Evolutionary conservation across 164 flowering plant species (phyloP), one percentile per base, ranked within the genome.

Genomic region (Piper longum): DNA sequence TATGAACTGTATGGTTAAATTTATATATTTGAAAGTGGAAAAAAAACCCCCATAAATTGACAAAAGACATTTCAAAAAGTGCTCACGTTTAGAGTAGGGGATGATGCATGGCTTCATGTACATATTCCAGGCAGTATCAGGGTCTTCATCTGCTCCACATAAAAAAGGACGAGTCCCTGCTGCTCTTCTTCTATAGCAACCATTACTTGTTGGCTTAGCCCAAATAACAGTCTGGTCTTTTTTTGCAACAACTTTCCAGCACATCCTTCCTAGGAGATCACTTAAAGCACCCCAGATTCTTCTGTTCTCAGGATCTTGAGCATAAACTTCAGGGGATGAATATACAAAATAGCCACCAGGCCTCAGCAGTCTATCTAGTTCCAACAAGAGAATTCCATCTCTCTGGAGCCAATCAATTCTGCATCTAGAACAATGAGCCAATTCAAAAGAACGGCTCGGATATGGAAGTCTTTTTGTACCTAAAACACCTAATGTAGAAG

Each of bases 381-480:
- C 93, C 61, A 87, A 72, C 43, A 87, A 67, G 61, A 87, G 84
- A 73, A 83, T 78, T 56, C 88, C 92, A 70, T 78, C 85, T 77
- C 96, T 82, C 68, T 89, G 85, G 70, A 87, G 86, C 95, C 90
- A 87, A 74, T 87, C 90, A 16, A 87, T 87, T 71, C 95, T 75
- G 76, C 95, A 87, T 26, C 90, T 72, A 5, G 95, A 87, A 60
- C 95, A 87, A 69, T 87, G 95, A 54, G 79, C 90, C 62, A 87
- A 62, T 61, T 87, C 95, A 81, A 87, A 87, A 55, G 93, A 79
- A 64, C 85, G 81, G 63, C 93, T 87, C 36, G 93, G 95, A 72
- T 83, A 87, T 51, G 90, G 88, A 72, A 87, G 88, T 56, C 89
- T 76, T 65, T 76, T 82, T 6, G 86, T 87, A 43, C 85, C 93